Conservation (phyloP, 225 moss, liverwort and hornwort genomes). For the Ulota crispa region DNA sequence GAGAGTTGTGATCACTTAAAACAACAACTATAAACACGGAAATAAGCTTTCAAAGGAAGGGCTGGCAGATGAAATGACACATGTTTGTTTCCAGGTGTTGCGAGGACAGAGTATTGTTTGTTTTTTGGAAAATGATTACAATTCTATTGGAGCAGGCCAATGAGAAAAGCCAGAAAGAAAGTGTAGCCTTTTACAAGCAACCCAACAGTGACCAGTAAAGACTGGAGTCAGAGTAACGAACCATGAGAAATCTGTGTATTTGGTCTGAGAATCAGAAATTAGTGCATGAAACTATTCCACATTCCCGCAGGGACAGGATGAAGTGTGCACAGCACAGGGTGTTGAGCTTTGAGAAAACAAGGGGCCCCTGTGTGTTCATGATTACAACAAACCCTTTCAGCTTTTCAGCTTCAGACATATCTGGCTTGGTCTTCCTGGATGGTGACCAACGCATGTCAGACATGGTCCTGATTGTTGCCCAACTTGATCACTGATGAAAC, state of each 20-base stretch:
- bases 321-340: neutral
- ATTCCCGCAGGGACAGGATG: slow-evolving; percentile 5
- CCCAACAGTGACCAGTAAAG: neutral
- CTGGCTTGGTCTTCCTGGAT: slow-evolving; percentile 41
- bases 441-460: slow-evolving; percentile 35
- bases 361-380: slow-evolving; percentile 19
- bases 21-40: neutral
- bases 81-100: neutral
- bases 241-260: neutral
- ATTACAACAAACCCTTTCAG: slow-evolving; percentile 40
- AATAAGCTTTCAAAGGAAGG: neutral
- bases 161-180: slow-evolving; percentile 22
- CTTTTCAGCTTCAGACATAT: slow-evolving; percentile 32
- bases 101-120: too few relatives aligned
- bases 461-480: slow-evolving; percentile 13
- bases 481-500: slow-evolving; percentile 26
- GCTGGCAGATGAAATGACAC: neutral
- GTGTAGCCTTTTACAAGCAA: neutral
- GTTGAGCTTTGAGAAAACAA: slow-evolving; percentile 31
- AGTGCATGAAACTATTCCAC: neutral
- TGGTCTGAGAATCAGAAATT: neutral
- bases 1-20: neutral
- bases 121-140: too few relatives aligned
- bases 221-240: slow-evolving; percentile 1
- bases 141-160: neutral